Evolutionary conservation across 495 filamentous ascomycete genomes (phyloP).

Genomic region (Penicillium riverlandense): DNA sequence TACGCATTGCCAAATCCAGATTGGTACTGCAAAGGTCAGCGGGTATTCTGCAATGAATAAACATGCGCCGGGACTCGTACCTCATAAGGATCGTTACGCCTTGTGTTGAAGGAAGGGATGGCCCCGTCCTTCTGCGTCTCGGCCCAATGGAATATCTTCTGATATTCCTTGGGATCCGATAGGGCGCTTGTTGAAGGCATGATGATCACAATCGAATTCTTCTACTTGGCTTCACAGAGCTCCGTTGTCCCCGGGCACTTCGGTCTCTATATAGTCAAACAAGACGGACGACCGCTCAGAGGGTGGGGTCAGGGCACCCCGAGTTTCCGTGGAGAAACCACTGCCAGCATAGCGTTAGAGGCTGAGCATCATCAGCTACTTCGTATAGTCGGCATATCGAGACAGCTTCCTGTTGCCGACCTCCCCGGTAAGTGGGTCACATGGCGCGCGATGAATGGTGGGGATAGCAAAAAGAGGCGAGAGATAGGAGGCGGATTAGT

Average conservation of each 20-base stretch:
- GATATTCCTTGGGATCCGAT: slow-evolving; percentile 38
- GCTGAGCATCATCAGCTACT: slow-evolving; percentile 3
- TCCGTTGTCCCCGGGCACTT: not conserved
- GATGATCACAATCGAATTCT: not conserved
- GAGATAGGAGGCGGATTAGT: not conserved
- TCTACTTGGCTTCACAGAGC: too few species aligned
- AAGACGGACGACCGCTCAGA: not conserved
- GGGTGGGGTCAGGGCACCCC: slow-evolving; percentile 2
- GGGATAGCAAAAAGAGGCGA: slow-evolving; percentile 2
- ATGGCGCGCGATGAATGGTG: slow-evolving; percentile 9
- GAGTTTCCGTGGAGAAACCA: not conserved
- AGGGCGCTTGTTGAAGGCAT: slow-evolving; percentile 23
- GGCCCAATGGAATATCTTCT: slow-evolving; percentile 52
- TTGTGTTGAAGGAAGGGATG: slow-evolving; percentile 39
- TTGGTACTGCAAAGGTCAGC: slow-evolving; percentile 40
- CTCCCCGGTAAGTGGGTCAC: slow-evolving; percentile 9
- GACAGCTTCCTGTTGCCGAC: slow-evolving; percentile 11
- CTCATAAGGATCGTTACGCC: slow-evolving; percentile 47
- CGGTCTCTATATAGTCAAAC: slow-evolving; percentile 6
- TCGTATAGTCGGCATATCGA: slow-evolving; percentile 11
- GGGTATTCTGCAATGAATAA: not conserved
- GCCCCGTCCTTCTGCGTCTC: slow-evolving; percentile 46
- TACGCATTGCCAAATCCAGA: slow-evolving; percentile 47
- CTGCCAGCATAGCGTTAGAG: not conserved
- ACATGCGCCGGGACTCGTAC: slow-evolving; percentile 13